Evolutionary conservation across 2,329 filamentous ascomycete species (phyloP), one percentile per base, ranked within the genome.

Genomic region (Fusarium sp.): DNA sequence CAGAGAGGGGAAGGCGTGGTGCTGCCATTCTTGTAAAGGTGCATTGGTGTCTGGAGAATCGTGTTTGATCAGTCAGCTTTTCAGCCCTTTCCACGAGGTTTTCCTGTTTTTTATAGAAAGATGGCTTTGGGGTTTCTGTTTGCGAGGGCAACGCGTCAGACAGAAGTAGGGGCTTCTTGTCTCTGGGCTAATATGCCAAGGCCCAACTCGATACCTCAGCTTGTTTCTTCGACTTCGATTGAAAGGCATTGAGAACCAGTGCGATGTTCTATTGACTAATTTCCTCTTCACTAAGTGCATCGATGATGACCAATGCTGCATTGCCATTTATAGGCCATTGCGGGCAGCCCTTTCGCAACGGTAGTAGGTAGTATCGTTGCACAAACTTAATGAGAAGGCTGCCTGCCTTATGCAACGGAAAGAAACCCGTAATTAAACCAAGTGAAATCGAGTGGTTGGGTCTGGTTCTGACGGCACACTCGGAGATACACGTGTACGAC

Each of bases 1-100:
- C 10, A 36, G 44, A 43, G 60, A 52, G 36, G 37, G 52, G 48
- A 34, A 10, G 30, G 40, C 50, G 68, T 65, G 40, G 40, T 30
- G 64, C 70, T 66, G 48, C 62, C 70, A 59, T 68, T 55, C 55
- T 67, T 74, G 68, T 60, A 40, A 55, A 54, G 66, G 72, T 74
- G 72, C 61, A 68, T 56, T 65, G 72, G 72, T 74, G 71, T 73
- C 68, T 60, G 69, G 72, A 72, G 68, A 70, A 72, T 36, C 68
- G 61, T 58, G 55, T 72, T 65, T 69, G 58, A 70, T 66, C 47
- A 52, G 57, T 62, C 55, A 62, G 57, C 58, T 58, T 68, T 68
- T 70, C 63, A 60, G 51, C 60, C 50, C 54, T 59, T 62, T 30
- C 44, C 50, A 46, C 54, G 46, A 52, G 50, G 34, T 34, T 46